Conservation (phyloP, 2,329 filamentous ascomycete species). For the Fusarium sp. region DNA sequence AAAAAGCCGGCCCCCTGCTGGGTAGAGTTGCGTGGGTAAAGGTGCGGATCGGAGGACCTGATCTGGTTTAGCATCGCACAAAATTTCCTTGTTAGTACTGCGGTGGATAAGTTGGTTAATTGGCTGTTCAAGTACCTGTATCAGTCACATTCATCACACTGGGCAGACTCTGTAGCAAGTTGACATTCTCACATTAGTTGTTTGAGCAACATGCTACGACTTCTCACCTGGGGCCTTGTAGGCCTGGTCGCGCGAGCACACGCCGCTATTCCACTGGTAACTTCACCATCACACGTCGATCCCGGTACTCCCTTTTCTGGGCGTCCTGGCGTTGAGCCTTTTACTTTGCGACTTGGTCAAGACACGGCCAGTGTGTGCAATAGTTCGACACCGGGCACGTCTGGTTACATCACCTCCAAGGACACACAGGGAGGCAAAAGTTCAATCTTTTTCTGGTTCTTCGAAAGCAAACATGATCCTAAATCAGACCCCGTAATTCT, state of each 20-base stretch:
- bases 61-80: not conserved
- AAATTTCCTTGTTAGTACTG: not conserved
- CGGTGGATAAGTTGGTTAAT: too few species aligned
- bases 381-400: conserved; percentile 1
- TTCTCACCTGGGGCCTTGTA: not conserved
- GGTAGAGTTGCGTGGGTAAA: not conserved
- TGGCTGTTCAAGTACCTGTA: not conserved
- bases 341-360: not conserved
- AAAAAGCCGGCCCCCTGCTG: not conserved
- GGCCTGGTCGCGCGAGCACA: not conserved
- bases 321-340: not conserved
- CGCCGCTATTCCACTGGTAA: not conserved
- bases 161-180: not conserved
- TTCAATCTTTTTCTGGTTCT: conserved; percentile 9
- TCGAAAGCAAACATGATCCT: conserved; percentile 10
- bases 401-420: conserved; percentile 1
- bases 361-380: conserved; percentile 2
- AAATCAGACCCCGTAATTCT: conserved; percentile 6
- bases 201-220: not conserved
- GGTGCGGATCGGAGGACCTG: not conserved
- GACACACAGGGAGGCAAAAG: not conserved
- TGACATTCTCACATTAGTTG: too few species aligned
- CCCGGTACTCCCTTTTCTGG: not conserved
- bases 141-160: not conserved
- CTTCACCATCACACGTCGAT: not conserved